Evolutionary conservation across 495 filamentous ascomycete species (phyloP).

Genomic region (Penicillium malachiteum): DNA sequence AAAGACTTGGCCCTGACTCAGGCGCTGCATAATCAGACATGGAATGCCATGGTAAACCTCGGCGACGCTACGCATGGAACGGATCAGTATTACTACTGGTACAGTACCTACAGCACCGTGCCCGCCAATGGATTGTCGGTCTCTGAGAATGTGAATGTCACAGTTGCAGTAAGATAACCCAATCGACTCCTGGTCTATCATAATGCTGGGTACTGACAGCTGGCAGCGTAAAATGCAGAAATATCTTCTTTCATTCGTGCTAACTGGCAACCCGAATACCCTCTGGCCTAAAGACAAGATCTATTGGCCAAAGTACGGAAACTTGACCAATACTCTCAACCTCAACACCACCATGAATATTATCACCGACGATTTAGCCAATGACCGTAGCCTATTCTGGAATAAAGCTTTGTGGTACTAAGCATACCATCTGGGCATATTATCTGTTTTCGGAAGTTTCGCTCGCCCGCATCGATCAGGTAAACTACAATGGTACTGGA

Average conservation of each 20-base stretch:
- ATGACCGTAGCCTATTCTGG: slow-evolving; percentile 27
- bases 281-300: slow-evolving; percentile 31
- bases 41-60: slow-evolving; percentile 31
- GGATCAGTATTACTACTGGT: slow-evolving; percentile 36
- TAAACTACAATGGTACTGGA: too few species aligned
- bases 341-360: slow-evolving; percentile 33
- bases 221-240: slow-evolving; percentile 26
- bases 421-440: too few species aligned
- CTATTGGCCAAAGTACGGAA: slow-evolving; percentile 33
- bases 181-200: neutral
- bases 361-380: slow-evolving; percentile 30
- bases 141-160: too few species aligned
- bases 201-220: neutral
- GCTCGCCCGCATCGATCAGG: too few species aligned
- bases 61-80: slow-evolving; percentile 32
- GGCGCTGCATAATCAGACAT: slow-evolving; percentile 32
- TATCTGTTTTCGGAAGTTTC: too few species aligned
- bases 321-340: slow-evolving; percentile 21
- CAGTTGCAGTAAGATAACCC: too few species aligned
- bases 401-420: slow-evolving; percentile 37
- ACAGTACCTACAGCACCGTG: slow-evolving; percentile 25
- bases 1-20: slow-evolving; percentile 32
- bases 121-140: too few species aligned
- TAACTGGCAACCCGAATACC: slow-evolving; percentile 36
- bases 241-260: slow-evolving; percentile 34